Base-by-base conservation (phyloP, 345 rosid species). In the Viola odorata region DNA sequence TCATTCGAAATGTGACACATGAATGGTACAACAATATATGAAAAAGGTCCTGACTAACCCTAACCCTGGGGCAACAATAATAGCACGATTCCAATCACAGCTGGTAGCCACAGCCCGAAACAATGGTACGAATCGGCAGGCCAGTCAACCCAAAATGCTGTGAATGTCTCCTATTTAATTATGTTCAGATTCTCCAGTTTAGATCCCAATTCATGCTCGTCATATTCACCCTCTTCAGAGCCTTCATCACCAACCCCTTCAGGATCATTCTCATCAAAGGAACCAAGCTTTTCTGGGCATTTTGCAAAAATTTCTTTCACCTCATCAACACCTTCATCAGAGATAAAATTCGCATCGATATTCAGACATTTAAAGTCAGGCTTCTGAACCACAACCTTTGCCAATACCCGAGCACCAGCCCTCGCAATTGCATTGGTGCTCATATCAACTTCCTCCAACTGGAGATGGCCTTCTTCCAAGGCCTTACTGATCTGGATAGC, bases 251-350 rank as follows among this genome's bases (percentile, higher is more conserved):
- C 84, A 55, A 78, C 79, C 75, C 94, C 96, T 55, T 87, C 91
- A 23, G 98, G 91, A 73, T 87, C 85, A 67, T 90, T 92, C 69
- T 92, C 98, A 40, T 87, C 96, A 48, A 90, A 77, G 37, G 83
- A 55, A 17, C 84, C 96, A 62, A 85, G 96, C 79, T 73, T 63
- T 38, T 70, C 78, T 4, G 95, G 88, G 47, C 56, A 81, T 47
- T 83, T 83, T 81, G 83, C 80, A 64, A 92, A 87, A 53, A 84
- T 78, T 53, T 75, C 86, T 71, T 73, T 79, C 51, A 92, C 64
- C 67, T 92, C 98, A 53, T 92, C 97, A 40, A 90, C 60, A 47
- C 97, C 98, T 54, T 89, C 91, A 12, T 89, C 95, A 0, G 97
- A 90, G 52, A 92, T 85, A 65, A 75, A 73, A 69, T 92, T 90